Conservation (phyloP, 1,284 basidiomycete species). For the Heliocybe sulcata region DNA sequence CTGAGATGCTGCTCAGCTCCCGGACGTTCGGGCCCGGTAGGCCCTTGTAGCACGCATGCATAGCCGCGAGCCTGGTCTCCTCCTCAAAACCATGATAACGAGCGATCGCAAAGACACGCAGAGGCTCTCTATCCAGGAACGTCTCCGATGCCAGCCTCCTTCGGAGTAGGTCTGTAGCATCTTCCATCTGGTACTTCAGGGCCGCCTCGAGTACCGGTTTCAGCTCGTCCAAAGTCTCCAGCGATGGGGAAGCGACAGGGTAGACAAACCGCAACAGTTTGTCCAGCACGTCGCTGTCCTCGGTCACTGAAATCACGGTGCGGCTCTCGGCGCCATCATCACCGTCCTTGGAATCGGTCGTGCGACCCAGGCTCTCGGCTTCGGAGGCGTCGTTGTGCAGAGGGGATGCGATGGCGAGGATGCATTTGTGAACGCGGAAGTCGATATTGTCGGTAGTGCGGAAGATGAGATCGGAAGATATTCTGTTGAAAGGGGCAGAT, state of each 20-base stretch:
- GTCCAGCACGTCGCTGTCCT: background rate
- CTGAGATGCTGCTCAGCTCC: slow-evolving; percentile 25
- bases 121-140: slow-evolving; percentile 21
- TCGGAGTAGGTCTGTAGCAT: background rate
- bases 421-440: slow-evolving; percentile 3
- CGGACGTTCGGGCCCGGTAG: slow-evolving; percentile 23
- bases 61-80: slow-evolving; percentile 20
- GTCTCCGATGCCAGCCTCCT: slow-evolving; percentile 6
- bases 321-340: background rate
- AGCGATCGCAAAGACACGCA: slow-evolving; percentile 25
- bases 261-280: background rate
- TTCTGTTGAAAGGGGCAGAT: background rate
- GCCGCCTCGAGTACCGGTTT: background rate
- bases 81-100: slow-evolving; percentile 21
- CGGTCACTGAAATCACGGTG: slow-evolving; percentile 1
- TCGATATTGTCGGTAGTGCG: background rate
- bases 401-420: slow-evolving; percentile 1
- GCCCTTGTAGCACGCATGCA: slow-evolving; percentile 21
- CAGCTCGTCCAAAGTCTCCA: background rate
- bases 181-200: slow-evolving; percentile 5
- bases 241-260: background rate
- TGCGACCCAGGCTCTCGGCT: background rate
- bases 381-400: background rate
- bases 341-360: background rate
- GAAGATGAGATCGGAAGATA: background rate